A percentile compares a stretch with the other conserved stretches of the same genome.
Conservation (phyloP, 2,329 filamentous ascomycete genomes). For the Xylaria sp. region DNA sequence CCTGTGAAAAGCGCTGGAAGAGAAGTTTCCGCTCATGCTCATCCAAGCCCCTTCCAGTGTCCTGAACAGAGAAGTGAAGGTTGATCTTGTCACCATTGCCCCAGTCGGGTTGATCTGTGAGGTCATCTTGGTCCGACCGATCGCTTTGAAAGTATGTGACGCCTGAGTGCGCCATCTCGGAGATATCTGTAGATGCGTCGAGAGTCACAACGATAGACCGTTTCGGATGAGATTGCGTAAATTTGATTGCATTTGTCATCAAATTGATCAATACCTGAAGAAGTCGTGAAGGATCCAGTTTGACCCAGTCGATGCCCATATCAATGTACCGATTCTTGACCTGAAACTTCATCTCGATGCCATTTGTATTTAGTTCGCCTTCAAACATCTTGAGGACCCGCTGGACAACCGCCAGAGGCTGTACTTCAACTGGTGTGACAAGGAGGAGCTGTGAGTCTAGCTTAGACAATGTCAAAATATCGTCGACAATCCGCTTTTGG, state of each 20-base stretch:
- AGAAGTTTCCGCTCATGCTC: conserved; percentile 73
- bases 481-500: conserved; percentile 77
- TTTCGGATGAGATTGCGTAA: conserved; percentile 68
- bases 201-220: conserved; percentile 72
- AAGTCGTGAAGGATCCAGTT: conserved; percentile 78
- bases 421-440: conserved; percentile 75
- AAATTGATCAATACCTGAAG: conserved; percentile 81
- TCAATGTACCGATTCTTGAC: conserved; percentile 74
- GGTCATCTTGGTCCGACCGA: conserved; percentile 55
- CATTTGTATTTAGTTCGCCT: conserved; percentile 75
- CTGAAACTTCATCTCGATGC: conserved; percentile 75
- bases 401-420: conserved; percentile 74
- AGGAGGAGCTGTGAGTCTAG: conserved; percentile 76
- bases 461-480: conserved; percentile 74
- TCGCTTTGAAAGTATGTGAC: conserved; percentile 60
- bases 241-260: conserved; percentile 74
- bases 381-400: conserved; percentile 82
- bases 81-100: conserved; percentile 76
- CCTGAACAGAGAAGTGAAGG: conserved; percentile 76
- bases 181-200: conserved; percentile 67
- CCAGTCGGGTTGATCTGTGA: conserved; percentile 71
- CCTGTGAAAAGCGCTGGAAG: conserved; percentile 76
- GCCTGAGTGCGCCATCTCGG: conserved; percentile 53
- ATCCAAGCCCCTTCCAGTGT: conserved; percentile 74
- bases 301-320: conserved; percentile 75